Conservation (phyloP, 768 basidiomycete genomes). For the Tricholomella constricta region DNA sequence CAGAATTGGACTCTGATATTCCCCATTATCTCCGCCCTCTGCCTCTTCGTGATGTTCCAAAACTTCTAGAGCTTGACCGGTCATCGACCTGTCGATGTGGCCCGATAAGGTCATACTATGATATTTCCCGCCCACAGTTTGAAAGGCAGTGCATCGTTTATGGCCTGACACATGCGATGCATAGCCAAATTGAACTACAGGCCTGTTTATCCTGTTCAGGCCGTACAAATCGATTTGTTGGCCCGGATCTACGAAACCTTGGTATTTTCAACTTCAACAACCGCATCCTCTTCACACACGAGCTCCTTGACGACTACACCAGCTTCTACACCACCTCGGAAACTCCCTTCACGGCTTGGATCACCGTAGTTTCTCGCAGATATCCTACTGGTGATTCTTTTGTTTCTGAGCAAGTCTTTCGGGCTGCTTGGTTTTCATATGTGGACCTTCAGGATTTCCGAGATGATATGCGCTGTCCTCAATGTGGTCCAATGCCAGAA, state of each 20-base stretch:
- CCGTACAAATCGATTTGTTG: constrained; percentile 16
- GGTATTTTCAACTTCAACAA: constrained; percentile 33
- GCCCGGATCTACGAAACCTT: constrained; percentile 22
- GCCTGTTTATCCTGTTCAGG: constrained; percentile 14
- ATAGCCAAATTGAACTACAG: constrained; percentile 18
- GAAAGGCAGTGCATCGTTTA: constrained; percentile 9
- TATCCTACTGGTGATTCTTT: constrained; percentile 18
- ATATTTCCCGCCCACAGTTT: neutral
- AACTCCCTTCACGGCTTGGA: constrained; percentile 25
- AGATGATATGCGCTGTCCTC: constrained; percentile 19
- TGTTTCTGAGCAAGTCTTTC: constrained; percentile 13
- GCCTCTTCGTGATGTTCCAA: neutral
- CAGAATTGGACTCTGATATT: neutral
- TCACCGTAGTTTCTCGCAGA: constrained; percentile 11
- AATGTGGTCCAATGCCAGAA: constrained; percentile 17
- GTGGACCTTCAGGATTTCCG: constrained; percentile 2
- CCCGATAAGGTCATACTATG: neutral
- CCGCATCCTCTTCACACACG: constrained; percentile 22
- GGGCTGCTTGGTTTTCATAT: constrained; percentile 17
- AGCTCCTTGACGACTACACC: constrained; percentile 29
- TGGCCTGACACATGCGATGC: constrained; percentile 1
- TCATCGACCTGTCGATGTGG: neutral
- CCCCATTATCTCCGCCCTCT: neutral
- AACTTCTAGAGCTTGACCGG: neutral
- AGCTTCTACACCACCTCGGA: constrained; percentile 26